Evolutionary conservation across 257 asterid genomes (phyloP).

Genomic region (Jacaranda copaia): DNA sequence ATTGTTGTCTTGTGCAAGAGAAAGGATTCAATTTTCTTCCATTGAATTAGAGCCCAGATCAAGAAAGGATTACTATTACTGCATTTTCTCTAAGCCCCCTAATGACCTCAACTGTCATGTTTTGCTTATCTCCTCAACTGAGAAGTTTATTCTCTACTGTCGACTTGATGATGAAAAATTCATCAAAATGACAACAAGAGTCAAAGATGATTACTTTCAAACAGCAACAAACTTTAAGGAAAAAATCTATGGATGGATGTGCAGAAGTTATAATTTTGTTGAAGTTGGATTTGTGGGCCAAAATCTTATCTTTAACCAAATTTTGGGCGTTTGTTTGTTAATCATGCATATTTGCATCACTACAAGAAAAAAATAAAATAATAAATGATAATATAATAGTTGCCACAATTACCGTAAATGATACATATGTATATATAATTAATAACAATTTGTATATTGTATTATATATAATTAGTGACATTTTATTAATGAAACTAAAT

Average conservation of each 20-base stretch:
- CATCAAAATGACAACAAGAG: neutral
- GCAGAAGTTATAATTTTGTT: neutral
- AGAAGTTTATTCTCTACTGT: neutral
- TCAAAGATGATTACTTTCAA: neutral
- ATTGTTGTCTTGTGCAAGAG: neutral
- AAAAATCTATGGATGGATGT: neutral
- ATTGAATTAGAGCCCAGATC: no score
- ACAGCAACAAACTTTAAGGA: neutral
- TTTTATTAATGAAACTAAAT: no score
- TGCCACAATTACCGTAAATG: no score
- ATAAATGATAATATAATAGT: no score
- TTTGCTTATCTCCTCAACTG: neutral
- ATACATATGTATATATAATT: no score
- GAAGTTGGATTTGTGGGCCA: neutral
- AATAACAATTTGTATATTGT: no score
- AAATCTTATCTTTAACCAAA: neutral
- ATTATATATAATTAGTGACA: no score
- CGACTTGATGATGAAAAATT: neutral
- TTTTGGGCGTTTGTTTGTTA: no score
- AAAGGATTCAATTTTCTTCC: neutral
- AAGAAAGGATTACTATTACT: neutral
- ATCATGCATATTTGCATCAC: no score
- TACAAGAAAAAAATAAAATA: no score
- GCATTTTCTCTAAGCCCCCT: constrained; percentile 22
- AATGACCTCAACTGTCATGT: neutral